Conservation (phyloP, 2,329 filamentous ascomycete species). For the Fusarium duplospermum region DNA sequence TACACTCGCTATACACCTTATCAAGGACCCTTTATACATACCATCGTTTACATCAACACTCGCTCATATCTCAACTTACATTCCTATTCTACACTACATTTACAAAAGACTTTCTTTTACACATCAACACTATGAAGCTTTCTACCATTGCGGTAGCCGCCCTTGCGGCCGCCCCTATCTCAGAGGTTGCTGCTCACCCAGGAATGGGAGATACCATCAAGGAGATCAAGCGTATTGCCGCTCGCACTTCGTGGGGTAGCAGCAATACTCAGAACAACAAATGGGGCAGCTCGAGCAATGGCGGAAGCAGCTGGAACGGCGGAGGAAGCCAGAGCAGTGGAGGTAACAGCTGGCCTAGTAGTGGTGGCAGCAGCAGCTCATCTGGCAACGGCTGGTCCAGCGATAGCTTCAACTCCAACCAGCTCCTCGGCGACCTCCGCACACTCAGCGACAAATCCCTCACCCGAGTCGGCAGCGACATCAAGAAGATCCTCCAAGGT, state of each 20-base stretch:
- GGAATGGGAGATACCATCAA: conserved; percentile 40
- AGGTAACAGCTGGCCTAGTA: neutral
- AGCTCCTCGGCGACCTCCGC: conserved; percentile 55
- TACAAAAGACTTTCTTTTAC: neutral
- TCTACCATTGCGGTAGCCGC: conserved; percentile 34
- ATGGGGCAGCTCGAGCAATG: neutral
- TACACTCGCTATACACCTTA: conserved; percentile 7
- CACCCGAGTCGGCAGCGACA: conserved; percentile 49
- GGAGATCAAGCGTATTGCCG: conserved; percentile 34
- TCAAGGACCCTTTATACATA: conserved; percentile 5
- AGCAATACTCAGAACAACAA: conserved; percentile 2
- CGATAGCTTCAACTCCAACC: conserved; percentile 33
- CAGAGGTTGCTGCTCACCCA: conserved; percentile 31
- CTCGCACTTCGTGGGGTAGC: conserved; percentile 24
- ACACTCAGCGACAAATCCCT: conserved; percentile 46
- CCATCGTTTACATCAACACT: conserved; percentile 4
- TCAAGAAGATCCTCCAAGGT: conserved; percentile 53
- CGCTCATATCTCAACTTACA: neutral
- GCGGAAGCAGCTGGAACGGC: neutral
- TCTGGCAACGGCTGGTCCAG: conserved; percentile 16
- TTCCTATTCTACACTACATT: neutral
- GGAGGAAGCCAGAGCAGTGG: neutral
- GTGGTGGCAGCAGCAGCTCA: neutral
- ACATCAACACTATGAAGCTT: conserved; percentile 42
- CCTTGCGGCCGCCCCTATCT: conserved; percentile 34